Conservation (phyloP, 2,329 filamentous ascomycete genomes). For the Talaromyces sp. region DNA sequence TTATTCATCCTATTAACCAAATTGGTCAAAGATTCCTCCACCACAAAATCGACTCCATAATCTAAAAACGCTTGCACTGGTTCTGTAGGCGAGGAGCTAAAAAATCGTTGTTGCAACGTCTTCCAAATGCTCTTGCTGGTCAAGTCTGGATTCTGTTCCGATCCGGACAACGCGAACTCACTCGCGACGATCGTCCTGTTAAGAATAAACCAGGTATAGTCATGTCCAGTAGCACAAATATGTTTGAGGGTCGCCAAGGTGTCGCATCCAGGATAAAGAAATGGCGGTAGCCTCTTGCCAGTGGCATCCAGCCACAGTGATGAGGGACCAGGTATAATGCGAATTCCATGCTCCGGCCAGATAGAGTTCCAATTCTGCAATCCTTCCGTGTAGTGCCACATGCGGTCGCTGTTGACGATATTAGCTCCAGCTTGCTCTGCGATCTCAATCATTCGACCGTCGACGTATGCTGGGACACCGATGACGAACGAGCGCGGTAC, state of each 20-base stretch:
- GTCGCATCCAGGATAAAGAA: constrained; percentile 56
- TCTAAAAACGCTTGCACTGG: constrained; percentile 58
- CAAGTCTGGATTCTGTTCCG: constrained; percentile 61
- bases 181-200: constrained; percentile 57
- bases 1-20: constrained; percentile 59
- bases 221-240: constrained; percentile 59
- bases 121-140: constrained; percentile 56
- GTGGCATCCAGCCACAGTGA: constrained; percentile 61
- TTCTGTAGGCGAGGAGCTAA: constrained; percentile 51
- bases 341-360: constrained; percentile 60
- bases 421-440: constrained; percentile 51
- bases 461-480: constrained; percentile 62
- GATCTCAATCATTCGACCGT: constrained; percentile 60
- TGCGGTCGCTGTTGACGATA: constrained; percentile 59
- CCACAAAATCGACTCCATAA: constrained; percentile 58
- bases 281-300: constrained; percentile 56
- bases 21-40: constrained; percentile 54
- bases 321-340: constrained; percentile 58
- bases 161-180: constrained; percentile 60
- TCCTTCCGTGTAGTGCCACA: constrained; percentile 66
- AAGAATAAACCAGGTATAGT: constrained; percentile 62
- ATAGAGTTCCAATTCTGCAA: constrained; percentile 60
- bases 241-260: constrained; percentile 57
- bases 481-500: constrained; percentile 56
- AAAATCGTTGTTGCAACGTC: constrained; percentile 45